Evolutionary conservation across 2,329 filamentous ascomycete species (phyloP), one percentile per base, ranked within the genome.

Genomic region (Microdochium nivale): DNA sequence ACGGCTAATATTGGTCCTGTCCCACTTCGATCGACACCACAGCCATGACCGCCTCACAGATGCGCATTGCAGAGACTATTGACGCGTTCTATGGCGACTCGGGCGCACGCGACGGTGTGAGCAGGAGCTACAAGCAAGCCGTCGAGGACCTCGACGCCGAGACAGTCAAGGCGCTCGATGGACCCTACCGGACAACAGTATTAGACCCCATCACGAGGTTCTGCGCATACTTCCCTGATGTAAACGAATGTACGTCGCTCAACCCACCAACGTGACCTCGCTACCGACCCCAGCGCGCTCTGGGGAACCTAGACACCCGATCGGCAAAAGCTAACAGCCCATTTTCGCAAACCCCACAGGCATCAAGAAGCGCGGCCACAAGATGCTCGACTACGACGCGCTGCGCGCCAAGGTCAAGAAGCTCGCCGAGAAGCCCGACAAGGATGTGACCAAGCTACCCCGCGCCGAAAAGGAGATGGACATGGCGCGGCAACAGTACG

Each of bases 31-130:
- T n/a, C n/a, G n/a, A n/a, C n/a, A n/a, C n/a, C n/a, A 27, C 59
- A 90, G 92, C 94, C 60, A 99, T 99, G 94, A 99, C 94, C 16
- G 92, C 94, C 50, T 96, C 91, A 51, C 94, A 99, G 73, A 97
- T 99, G 92, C 87, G 92, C 65, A 97, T 99, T 69, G 94, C 94
- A 58, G 94, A 99, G 71, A 99, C 94, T 21, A 99, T 99, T 70
- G 94, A 99, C 72, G 94, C 94, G 40, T 99, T 99, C 71, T 99
- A 99, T 73, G 94, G 94, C 52, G 94, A 99, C 67, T 86, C 91
- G 1, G 95, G 95, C 49, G 90, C 94, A 49, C 89, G 85, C 63
- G 95, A 99, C 67, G 94, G 94, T 52, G 94, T 99, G 53, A 95
- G 88, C 70, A 82, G 92, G 67, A 95, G 89, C 67, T 99, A 99